phyloP scores from a whole-genome alignment of 768 basidiomycete species.

The Neoboletus brunneissimus region DNA sequence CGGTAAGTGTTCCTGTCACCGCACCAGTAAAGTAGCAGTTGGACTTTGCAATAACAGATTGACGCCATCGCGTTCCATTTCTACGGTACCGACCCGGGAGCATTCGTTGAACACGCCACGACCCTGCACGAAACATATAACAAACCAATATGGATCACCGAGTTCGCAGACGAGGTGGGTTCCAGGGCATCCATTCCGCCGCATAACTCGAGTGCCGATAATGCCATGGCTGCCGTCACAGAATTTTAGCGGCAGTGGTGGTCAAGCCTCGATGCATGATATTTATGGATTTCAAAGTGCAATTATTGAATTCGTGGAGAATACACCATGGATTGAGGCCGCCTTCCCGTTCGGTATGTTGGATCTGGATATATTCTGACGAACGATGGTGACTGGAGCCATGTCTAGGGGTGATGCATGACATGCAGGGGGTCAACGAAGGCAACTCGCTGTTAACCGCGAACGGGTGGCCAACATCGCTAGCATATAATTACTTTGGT shows the following conservation, averaged over 20 bases:
- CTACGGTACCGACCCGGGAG: slow-evolving; percentile 54
- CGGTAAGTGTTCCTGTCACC: slow-evolving; percentile 37
- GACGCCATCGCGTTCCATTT: slow-evolving; percentile 66
- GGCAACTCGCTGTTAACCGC: slow-evolving; percentile 50
- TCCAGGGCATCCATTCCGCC: not conserved
- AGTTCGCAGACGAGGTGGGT: slow-evolving; percentile 66
- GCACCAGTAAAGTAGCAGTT: not conserved
- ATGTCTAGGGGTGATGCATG: slow-evolving; percentile 48
- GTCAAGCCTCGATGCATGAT: slow-evolving; percentile 40
- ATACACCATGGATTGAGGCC: slow-evolving; percentile 33
- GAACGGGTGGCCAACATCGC: slow-evolving; percentile 47
- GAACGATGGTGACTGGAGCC: not conserved
- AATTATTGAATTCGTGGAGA: slow-evolving; percentile 46
- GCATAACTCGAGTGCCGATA: not conserved
- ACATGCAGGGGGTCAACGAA: slow-evolving; percentile 55
- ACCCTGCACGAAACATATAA: slow-evolving; percentile 47
- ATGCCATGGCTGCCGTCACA: slow-evolving; percentile 18
- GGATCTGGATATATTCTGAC: not conserved
- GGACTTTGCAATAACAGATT: slow-evolving; percentile 39
- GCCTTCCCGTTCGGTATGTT: slow-evolving; percentile 65
- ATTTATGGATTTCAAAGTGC: slow-evolving; percentile 48
- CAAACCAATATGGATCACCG: slow-evolving; percentile 57
- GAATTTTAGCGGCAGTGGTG: slow-evolving; percentile 50
- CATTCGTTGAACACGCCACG: slow-evolving; percentile 52
- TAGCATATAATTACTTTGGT: slow-evolving; percentile 54